Evolutionary conservation across 75 land plant species (phyloP).

Genomic region (Gnetum montanum): DNA sequence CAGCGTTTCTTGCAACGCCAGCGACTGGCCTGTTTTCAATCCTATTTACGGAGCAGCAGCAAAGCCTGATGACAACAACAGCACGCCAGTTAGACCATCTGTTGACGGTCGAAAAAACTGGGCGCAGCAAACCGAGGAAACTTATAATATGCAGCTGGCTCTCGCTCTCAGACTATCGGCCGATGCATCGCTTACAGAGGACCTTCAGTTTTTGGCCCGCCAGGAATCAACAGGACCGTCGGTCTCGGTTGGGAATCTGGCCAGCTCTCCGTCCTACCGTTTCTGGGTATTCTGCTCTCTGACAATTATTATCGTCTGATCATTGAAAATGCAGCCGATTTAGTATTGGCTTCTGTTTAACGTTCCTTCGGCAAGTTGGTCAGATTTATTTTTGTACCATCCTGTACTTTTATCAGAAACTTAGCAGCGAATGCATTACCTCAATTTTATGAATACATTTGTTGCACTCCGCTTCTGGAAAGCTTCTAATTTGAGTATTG

Average conservation of each 20-base stretch:
- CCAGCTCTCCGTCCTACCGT: constrained; percentile 49
- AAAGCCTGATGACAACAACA: constrained; percentile 10
- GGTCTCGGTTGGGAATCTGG: constrained; percentile 7
- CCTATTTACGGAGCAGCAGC: constrained; percentile 5
- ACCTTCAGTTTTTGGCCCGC: constrained; percentile 15
- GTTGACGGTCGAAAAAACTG: constrained; percentile 11
- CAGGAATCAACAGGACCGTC: constrained; percentile 9
- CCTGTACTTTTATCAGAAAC: no score
- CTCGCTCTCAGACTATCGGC: constrained; percentile 23
- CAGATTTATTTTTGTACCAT: no score
- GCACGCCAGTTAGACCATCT: not conserved
- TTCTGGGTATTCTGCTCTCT: constrained; percentile 69
- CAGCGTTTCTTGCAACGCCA: constrained; percentile 9
- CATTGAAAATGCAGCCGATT: no score
- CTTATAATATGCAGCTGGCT: constrained; percentile 33
- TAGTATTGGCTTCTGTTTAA: no score
- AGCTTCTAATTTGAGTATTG: no score
- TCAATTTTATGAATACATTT: no score
- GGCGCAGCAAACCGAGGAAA: constrained; percentile 30
- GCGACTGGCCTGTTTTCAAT: constrained; percentile 16
- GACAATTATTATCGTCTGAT: no score
- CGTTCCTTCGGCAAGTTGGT: no score
- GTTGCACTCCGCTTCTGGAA: no score
- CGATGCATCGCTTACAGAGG: constrained; percentile 23
- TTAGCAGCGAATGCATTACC: no score